phyloP scores from a whole-genome alignment of 352 stramenopile species.

The Phytophthora quininea region DNA sequence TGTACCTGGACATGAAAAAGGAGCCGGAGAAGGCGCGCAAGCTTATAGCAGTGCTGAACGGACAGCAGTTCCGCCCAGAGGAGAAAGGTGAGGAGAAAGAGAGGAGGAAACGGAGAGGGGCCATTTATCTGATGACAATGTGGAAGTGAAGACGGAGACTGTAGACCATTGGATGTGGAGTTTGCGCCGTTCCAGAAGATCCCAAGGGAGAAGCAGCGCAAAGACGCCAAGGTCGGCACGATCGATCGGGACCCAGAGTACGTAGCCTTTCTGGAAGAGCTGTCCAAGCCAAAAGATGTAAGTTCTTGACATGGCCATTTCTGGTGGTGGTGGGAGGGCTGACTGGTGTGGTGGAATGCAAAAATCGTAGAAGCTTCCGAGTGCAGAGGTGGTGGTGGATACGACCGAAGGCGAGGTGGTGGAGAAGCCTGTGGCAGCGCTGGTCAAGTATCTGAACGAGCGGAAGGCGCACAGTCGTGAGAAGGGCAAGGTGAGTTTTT shows the following conservation, averaged over 20 bases:
- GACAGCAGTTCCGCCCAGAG: slow-evolving; percentile 40
- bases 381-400: slow-evolving; percentile 61
- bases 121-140: not conserved
- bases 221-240: slow-evolving; percentile 76
- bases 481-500: slow-evolving; percentile 60
- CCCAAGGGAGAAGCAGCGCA: slow-evolving; percentile 78
- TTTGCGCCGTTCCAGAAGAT: slow-evolving; percentile 86
- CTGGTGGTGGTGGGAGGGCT: not conserved
- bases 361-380: slow-evolving; percentile 65
- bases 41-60: slow-evolving; percentile 62
- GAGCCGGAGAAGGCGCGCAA: slow-evolving; percentile 52
- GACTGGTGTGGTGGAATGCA: not conserved
- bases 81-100: slow-evolving; percentile 34
- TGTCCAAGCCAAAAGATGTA: slow-evolving; percentile 72
- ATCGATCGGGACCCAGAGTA: slow-evolving; percentile 80
- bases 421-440: slow-evolving; percentile 73
- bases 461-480: slow-evolving; percentile 65
- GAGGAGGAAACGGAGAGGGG: not conserved
- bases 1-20: slow-evolving; percentile 83
- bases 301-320: slow-evolving; percentile 6
- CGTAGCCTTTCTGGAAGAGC: slow-evolving; percentile 73
- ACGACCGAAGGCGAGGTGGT: slow-evolving; percentile 52
- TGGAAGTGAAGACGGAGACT: slow-evolving; percentile 8
- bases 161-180: slow-evolving; percentile 55
- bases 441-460: slow-evolving; percentile 88